Base-by-base conservation (phyloP, 345 rosid genomes). In the Conringia planisiliqua region DNA sequence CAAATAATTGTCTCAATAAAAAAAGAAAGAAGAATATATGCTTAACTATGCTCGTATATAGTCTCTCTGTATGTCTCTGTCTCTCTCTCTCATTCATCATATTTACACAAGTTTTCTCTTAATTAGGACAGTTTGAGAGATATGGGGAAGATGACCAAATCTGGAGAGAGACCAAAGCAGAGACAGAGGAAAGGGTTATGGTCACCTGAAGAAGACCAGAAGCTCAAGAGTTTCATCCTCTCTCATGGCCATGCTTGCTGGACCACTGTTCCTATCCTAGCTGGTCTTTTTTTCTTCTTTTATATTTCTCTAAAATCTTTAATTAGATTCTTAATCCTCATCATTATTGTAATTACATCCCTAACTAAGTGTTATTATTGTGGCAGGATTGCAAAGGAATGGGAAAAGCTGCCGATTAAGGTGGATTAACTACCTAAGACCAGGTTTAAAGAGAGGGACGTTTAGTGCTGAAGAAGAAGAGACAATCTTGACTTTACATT, bases 191-290 rank as follows among this genome's bases (percentile, higher is more conserved):
- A 90, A 70, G 98, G 98, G 42, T 75, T 94, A 22, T 94, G 98
- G 98, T 94, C 98, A 36, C 98, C 98, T 46, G 98, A 91, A 78
- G 98, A 94, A 82, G 98, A 94, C 79, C 87, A 84, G 2, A 84
- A 79, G 82, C 98, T 94, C 50, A 84, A 80, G 61, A 82, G 70
- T 77, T 78, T 86, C 63, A 77, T 94, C 82, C 71, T 85, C 63
- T 77, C 80, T 30, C 81, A 94, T 67, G 98, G 97, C 70, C 93
- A 86, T 77, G 72, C 88, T 46, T 90, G 93, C 76, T 94, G 98
- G 98, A 90, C 89, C 83, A 84, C 93, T 26, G 89, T 91, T 75
- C 90, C 98, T 65, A 70, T 88, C 57, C 79, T 87, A 80, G 91
- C 97, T 47, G 98, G 98, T 94, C 24, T 77, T 35, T 58, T 80